A percentile compares a stretch with the other conserved stretches of the same genome.
These are phyloP conservation scores for Cubamyces sp. DNA, from an alignment of 768 basidiomycete genomes.

Conservation along the genomic window DNA sequence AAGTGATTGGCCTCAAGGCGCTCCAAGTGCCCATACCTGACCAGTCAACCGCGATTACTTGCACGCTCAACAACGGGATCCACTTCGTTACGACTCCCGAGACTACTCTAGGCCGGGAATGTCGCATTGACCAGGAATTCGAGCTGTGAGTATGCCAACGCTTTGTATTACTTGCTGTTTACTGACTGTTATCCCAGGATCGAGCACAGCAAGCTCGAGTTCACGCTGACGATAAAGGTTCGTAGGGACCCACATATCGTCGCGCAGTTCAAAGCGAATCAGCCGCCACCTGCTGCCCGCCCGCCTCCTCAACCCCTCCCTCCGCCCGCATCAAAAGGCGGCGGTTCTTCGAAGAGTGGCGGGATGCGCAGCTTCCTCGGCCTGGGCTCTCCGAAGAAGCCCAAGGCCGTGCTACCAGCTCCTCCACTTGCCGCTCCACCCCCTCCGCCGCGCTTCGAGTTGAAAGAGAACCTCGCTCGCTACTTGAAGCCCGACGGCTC, in stretches of 20 bases:
- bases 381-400: slow-evolving; percentile 66
- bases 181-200: slow-evolving; percentile 54
- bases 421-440: slow-evolving; percentile 41
- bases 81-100: slow-evolving; percentile 94
- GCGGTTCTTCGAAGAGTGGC: slow-evolving; percentile 41
- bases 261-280: slow-evolving; percentile 71
- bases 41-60: slow-evolving; percentile 75
- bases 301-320: slow-evolving; percentile 45
- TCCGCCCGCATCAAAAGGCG: slow-evolving; percentile 53
- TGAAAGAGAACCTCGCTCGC: slow-evolving; percentile 78
- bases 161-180: background rate
- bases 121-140: slow-evolving; percentile 84
- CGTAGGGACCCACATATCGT: slow-evolving; percentile 85
- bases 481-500: slow-evolving; percentile 87
- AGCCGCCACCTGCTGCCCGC: slow-evolving; percentile 42
- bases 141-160: slow-evolving; percentile 65
- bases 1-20: slow-evolving; percentile 77
- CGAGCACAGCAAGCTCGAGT: slow-evolving; percentile 93
- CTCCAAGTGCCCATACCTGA: slow-evolving; percentile 79
- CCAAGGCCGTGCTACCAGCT: slow-evolving; percentile 39
- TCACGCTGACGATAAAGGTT: slow-evolving; percentile 88
- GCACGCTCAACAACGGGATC: slow-evolving; percentile 95
- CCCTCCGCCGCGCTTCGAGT: slow-evolving; percentile 42
- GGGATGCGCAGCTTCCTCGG: slow-evolving; percentile 80
- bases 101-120: slow-evolving; percentile 57